Evolutionary conservation across 2,329 filamentous ascomycete species (phyloP).

Genomic region (Hymenoscyphus fructigenus): DNA sequence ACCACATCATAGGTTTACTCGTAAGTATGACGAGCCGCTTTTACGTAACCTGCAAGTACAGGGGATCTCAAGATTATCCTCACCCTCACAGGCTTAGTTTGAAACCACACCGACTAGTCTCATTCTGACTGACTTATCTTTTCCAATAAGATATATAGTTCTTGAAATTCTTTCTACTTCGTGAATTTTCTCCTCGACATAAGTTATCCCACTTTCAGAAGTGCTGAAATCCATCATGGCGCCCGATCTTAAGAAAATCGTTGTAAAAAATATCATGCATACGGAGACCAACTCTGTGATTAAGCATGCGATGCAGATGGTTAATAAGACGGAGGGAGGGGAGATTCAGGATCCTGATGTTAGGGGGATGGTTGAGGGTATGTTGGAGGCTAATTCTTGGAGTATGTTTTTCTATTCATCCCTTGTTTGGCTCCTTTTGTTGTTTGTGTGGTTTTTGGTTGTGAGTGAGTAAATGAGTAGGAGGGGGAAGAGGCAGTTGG

Average conservation of each 20-base stretch:
- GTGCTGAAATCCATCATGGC: no score
- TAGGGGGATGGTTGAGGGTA: not conserved
- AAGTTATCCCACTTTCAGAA: not conserved
- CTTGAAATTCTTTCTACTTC: no score
- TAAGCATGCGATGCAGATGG: not conserved
- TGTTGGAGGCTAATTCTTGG: not conserved
- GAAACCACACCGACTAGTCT: no score
- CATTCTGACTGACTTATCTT: no score
- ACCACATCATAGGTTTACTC: no score
- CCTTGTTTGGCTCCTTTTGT: not conserved
- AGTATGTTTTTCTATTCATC: not conserved
- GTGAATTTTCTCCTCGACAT: not conserved
- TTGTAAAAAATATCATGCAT: not conserved
- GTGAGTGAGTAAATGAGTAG: no score
- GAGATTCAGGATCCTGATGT: not conserved
- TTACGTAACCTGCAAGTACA: no score
- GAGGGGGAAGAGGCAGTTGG: no score
- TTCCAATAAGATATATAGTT: no score
- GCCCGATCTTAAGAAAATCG: not conserved
- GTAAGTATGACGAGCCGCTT: no score
- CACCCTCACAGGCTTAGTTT: no score
- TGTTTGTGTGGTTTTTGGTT: not conserved
- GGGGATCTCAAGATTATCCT: no score
- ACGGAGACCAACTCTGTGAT: not conserved
- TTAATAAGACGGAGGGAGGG: not conserved